These are phyloP conservation scores for Candida endomychidarum DNA, from an alignment of 805 yeast genomes.

Conservation along the genomic window DNA sequence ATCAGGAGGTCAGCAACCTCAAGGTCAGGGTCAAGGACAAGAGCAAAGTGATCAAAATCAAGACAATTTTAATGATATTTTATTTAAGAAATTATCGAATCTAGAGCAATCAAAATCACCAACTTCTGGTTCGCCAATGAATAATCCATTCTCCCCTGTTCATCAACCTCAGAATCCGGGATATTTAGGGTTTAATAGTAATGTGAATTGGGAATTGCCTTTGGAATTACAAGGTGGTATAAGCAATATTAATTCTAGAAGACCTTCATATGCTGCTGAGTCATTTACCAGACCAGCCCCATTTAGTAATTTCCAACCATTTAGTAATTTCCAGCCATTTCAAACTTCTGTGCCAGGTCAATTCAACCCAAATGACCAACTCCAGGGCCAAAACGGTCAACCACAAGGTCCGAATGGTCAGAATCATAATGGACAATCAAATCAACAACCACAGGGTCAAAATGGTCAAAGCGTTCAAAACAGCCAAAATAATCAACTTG, in stretches of 20 bases:
- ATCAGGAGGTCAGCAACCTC: neutral
- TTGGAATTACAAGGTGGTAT: slow-evolving; percentile 64
- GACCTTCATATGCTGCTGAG: slow-evolving; percentile 77
- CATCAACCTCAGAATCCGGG: slow-evolving; percentile 8
- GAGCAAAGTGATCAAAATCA: neutral
- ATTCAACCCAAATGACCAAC: slow-evolving; percentile 2
- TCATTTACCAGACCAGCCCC: slow-evolving; percentile 41
- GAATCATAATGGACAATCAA: no score
- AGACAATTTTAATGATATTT: slow-evolving; percentile 20
- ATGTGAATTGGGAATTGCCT: slow-evolving; percentile 36
- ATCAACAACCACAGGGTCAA: slow-evolving; percentile 2
- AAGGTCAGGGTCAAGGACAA: no score
- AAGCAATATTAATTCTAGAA: slow-evolving; percentile 59
- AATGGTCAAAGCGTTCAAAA: neutral
- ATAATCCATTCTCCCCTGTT: slow-evolving; percentile 14
- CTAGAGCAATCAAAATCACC: slow-evolving; percentile 16
- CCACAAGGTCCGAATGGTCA: slow-evolving; percentile 1
- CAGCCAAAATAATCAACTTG: no score
- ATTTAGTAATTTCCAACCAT: slow-evolving; percentile 10
- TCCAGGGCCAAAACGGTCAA: slow-evolving; percentile 5
- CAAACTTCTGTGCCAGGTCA: slow-evolving; percentile 2
- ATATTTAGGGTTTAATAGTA: slow-evolving; percentile 14
- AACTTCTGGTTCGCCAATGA: slow-evolving; percentile 14
- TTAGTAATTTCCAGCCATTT: slow-evolving; percentile 6
- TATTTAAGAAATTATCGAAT: slow-evolving; percentile 25